Evolutionary conservation across 75 land plant species (phyloP), one percentile per base, ranked within the genome.

Genomic region (Gnetum montanum): DNA sequence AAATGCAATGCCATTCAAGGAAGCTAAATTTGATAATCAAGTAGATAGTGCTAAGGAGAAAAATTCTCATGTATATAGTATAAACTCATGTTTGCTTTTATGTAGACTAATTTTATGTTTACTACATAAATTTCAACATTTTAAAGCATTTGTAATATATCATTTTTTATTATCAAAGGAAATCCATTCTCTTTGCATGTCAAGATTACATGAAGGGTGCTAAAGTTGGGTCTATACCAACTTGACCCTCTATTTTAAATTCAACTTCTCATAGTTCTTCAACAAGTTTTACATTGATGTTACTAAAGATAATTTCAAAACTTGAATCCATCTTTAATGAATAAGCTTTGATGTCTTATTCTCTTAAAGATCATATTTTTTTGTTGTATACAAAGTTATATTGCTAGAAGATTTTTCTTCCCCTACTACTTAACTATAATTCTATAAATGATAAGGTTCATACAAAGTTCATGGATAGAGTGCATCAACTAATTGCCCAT

Each of bases 1-100:
- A 23, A 92, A 92, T 72, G 79, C 74, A 6, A 85, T 82, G 53
- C 98, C 98, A 24, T 93, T 79, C 62, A 90, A 90, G 63, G 96
- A 90, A 59, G 93, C 97, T 33, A 88, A 92, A 11, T 83, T 78
- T 69, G 97, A 75, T 37, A 33, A 41, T 6, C 57, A 54, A 57
- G 60, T 69, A 27, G 70, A 71, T 28, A 79, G 66, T 11, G 56
- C 66, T 38, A 65, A 59, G 45, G 82, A 91, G 61, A 75, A 64
- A 46, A 75, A 60, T 23, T 72, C 97, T 6, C 53, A 62, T 46
- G 68, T 57, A 43, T 91, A 91, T 69, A 85, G 74, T 60, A 88
- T 86, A 62, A 60, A 80, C 6, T 61, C 79, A 6, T 91, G 80
- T 61, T 27, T 91, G 6, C 58, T 86, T 13, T 80, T 87, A 15